These are phyloP conservation scores for Tephrocybe sp. DNA, from an alignment of 768 basidiomycete genomes.

Conservation along the genomic window DNA sequence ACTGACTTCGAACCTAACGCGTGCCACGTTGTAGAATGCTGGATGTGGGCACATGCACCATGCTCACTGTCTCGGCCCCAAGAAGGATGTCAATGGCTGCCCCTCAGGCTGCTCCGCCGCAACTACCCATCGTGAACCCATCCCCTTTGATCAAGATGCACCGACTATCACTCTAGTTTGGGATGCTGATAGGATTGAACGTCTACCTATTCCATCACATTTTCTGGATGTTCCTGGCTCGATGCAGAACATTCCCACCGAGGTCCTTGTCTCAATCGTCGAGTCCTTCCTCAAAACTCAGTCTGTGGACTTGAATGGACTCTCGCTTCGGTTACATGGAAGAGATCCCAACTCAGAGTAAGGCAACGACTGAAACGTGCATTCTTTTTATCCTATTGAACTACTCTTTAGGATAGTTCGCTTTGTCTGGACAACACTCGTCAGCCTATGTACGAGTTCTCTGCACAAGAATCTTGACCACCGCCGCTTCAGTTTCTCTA, in stretches of 20 bases:
- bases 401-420: constrained; percentile 16
- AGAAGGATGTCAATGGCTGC: constrained; percentile 12
- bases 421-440: constrained; percentile 23
- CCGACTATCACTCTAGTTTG: constrained; percentile 23
- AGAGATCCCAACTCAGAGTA: constrained; percentile 23
- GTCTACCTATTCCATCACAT: constrained; percentile 17
- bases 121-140: constrained; percentile 19
- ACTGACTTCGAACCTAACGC: background rate
- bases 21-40: constrained; percentile 21
- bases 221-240: background rate
- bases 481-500: constrained; percentile 17
- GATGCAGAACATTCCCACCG: constrained; percentile 7
- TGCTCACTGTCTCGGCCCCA: constrained; percentile 25
- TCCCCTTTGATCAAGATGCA: constrained; percentile 8
- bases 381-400: too few relatives aligned
- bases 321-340: constrained; percentile 21
- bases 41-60: constrained; percentile 28
- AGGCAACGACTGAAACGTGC: too few relatives aligned
- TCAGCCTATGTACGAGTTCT: constrained; percentile 24
- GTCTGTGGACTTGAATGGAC: constrained; percentile 6
- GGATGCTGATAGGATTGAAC: constrained; percentile 26
- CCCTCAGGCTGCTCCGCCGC: constrained; percentile 24
- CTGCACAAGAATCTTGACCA: constrained; percentile 17
- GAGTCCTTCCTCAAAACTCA: constrained; percentile 16
- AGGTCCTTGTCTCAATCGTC: constrained; percentile 13